phyloP scores from a whole-genome alignment of 805 yeast species.

The Starmerella cellae region DNA sequence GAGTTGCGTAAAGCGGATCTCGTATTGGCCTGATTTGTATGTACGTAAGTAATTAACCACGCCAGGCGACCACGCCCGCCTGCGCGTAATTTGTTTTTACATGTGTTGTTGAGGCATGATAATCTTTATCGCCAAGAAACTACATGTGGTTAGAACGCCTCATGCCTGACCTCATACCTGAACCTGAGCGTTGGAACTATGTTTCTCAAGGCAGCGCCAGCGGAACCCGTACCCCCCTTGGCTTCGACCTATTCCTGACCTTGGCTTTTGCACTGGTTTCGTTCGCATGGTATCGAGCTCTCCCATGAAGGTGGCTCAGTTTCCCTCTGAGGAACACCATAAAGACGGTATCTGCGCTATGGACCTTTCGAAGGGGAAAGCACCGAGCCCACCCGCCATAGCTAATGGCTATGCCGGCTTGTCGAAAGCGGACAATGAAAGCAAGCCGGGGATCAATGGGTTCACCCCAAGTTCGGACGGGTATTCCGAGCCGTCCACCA shows the following conservation, averaged over 20 bases:
- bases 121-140: no score
- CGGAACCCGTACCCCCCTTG: not conserved
- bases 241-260: not conserved
- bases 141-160: no score
- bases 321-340: not conserved
- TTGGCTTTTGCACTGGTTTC: not conserved
- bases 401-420: not conserved
- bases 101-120: no score
- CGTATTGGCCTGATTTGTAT: no score
- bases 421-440: not conserved
- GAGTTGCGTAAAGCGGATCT: no score
- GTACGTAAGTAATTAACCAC: no score
- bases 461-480: not conserved
- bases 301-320: slow-evolving; percentile 5
- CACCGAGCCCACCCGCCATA: not conserved
- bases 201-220: no score
- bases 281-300: slow-evolving; percentile 5
- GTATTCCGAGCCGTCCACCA: not conserved
- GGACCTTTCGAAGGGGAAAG: not conserved
- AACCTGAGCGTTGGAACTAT: no score
- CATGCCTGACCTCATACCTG: no score
- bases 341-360: not conserved
- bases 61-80: no score
- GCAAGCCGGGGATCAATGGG: not conserved
- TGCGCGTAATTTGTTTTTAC: no score